Conservation (phyloP, 2,329 filamentous ascomycete species). For the Ophiobolus disseminans region DNA sequence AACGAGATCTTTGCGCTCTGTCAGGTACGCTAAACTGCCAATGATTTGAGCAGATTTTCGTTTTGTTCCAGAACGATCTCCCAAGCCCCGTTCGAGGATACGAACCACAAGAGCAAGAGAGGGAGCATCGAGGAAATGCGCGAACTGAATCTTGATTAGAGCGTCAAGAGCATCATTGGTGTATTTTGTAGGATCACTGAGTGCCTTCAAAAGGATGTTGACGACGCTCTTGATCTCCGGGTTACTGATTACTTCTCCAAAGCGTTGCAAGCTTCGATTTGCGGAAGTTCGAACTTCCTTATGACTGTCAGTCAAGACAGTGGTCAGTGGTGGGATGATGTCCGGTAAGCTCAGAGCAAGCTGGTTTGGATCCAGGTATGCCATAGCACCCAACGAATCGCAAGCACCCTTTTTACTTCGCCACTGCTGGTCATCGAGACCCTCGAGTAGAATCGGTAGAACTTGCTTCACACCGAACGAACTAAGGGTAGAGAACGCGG, state of each 20-base stretch:
- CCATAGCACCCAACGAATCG: slow-evolving; percentile 96
- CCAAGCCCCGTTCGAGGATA: slow-evolving; percentile 90
- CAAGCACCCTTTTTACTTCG: slow-evolving; percentile 98
- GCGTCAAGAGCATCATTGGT: slow-evolving; percentile 93
- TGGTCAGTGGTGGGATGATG: slow-evolving; percentile 94
- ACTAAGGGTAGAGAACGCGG: slow-evolving; percentile 90
- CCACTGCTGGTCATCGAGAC: slow-evolving; percentile 95
- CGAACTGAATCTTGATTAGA: slow-evolving; percentile 96
- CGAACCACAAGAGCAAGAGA: slow-evolving; percentile 94
- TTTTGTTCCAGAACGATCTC: slow-evolving; percentile 92
- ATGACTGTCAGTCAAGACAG: slow-evolving; percentile 95
- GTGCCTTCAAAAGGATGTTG: slow-evolving; percentile 88
- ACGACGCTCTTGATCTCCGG: slow-evolving; percentile 95
- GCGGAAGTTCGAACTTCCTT: slow-evolving; percentile 93
- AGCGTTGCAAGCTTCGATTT: slow-evolving; percentile 95
- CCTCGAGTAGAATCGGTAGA: slow-evolving; percentile 86
- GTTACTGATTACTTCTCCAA: slow-evolving; percentile 98
- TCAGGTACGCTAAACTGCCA: slow-evolving; percentile 94
- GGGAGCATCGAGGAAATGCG: slow-evolving; percentile 97
- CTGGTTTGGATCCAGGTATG: slow-evolving; percentile 95
- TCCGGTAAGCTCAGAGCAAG: slow-evolving; percentile 90
- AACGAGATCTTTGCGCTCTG: slow-evolving; percentile 92
- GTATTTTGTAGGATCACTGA: slow-evolving; percentile 96
- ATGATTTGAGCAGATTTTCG: slow-evolving; percentile 97
- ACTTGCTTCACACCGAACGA: slow-evolving; percentile 97